These are phyloP conservation scores for Wallacemonas sp. DNA, from an alignment of 208 protist genomes.

Conservation along the genomic window DNA sequence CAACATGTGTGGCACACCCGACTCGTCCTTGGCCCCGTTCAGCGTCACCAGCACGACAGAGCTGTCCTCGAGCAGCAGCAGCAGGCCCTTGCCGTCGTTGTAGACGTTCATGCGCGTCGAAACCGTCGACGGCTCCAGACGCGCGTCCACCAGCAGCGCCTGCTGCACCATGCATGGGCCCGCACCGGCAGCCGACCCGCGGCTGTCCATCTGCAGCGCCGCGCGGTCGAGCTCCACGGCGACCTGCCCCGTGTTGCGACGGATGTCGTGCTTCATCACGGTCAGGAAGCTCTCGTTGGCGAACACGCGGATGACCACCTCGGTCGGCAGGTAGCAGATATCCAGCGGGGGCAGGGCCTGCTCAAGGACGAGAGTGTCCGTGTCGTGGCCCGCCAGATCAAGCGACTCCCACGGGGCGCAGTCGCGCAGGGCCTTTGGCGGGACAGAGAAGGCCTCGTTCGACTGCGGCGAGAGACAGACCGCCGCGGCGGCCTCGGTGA, in stretches of 20 bases:
- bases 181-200: background rate
- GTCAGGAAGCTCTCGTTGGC: conserved; percentile 48
- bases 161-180: conserved; percentile 36
- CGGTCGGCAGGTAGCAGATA: conserved; percentile 47
- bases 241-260: conserved; percentile 47
- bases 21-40: conserved; percentile 43
- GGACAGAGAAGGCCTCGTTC: conserved; percentile 74
- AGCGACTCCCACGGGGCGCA: conserved; percentile 40
- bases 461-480: conserved; percentile 68
- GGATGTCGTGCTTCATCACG: conserved; percentile 69
- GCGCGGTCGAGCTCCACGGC: conserved; percentile 47
- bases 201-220: conserved; percentile 48
- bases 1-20: conserved; percentile 49
- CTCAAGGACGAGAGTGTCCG: conserved; percentile 57
- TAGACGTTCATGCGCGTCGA: conserved; percentile 39
- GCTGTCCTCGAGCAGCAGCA: conserved; percentile 70
- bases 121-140: conserved; percentile 39
- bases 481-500: conserved; percentile 53
- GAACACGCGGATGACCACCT: conserved; percentile 74
- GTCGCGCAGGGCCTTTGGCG: conserved; percentile 40
- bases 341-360: conserved; percentile 47
- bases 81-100: conserved; percentile 66
- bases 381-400: conserved; percentile 32
- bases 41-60: conserved; percentile 71
- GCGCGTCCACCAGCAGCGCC: conserved; percentile 67